Percentiles rank a stretch among this genome's conserved stretches.
These are phyloP conservation scores for Chalciporus sphaerocephalus DNA, from an alignment of 768 basidiomycete species.

Conservation along the genomic window DNA sequence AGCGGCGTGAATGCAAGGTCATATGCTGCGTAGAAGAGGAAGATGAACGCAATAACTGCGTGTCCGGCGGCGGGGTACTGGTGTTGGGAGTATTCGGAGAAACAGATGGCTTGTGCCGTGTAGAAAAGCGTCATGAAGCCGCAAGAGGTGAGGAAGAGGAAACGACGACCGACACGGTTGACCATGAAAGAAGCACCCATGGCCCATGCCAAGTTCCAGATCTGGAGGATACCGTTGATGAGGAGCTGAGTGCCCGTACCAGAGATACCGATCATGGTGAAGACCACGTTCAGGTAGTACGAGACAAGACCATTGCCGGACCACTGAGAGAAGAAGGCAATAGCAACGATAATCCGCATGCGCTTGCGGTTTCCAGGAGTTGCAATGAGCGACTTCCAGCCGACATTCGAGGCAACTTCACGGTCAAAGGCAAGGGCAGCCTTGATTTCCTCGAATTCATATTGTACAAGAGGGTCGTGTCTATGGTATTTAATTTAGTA, in stretches of 20 bases:
- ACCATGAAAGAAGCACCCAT: constrained; percentile 53
- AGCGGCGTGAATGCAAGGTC: constrained; percentile 85
- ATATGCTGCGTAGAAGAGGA: constrained; percentile 75
- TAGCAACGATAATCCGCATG: constrained; percentile 68
- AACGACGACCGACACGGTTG: constrained; percentile 65
- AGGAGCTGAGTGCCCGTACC: constrained; percentile 61
- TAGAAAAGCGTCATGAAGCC: constrained; percentile 63
- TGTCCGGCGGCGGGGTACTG: constrained; percentile 47
- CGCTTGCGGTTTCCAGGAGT: constrained; percentile 73
- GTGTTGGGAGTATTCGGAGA: constrained; percentile 49
- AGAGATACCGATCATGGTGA: constrained; percentile 64
- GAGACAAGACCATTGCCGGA: constrained; percentile 82
- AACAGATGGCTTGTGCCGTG: constrained; percentile 63
- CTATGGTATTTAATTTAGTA: constrained; percentile 22
- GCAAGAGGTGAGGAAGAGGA: constrained; percentile 60
- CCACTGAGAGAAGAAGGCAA: constrained; percentile 85
- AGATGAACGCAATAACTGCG: constrained; percentile 78
- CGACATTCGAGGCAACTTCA: constrained; percentile 51
- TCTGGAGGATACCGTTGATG: constrained; percentile 82
- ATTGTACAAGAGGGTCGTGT: constrained; percentile 61
- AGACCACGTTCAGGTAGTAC: constrained; percentile 75
- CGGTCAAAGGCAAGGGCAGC: constrained; percentile 69
- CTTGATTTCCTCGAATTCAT: constrained; percentile 80
- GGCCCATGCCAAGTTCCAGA: constrained; percentile 73
- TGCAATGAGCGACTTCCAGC: constrained; percentile 64